phyloP scores from a whole-genome alignment of 148 eudicot genomes.

The Diospyros kaki region DNA sequence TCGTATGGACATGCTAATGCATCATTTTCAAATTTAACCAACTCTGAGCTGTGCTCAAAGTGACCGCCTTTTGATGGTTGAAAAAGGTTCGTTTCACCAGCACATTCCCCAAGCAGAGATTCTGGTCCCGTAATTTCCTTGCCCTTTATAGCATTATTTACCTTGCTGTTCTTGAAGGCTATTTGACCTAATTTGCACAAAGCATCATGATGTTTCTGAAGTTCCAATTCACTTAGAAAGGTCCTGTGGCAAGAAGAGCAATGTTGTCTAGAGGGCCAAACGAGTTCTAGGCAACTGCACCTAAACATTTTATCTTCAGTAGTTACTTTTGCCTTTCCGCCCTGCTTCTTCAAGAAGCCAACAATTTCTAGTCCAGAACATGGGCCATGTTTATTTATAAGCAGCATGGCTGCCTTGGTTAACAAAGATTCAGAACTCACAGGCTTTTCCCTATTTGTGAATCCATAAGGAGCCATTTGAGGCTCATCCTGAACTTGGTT shows the following conservation, averaged over 20 bases:
- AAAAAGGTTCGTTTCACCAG: slow-evolving; percentile 12
- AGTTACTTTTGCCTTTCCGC: slow-evolving; percentile 28
- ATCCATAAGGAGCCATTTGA: slow-evolving; percentile 13
- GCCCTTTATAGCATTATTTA: slow-evolving; percentile 22
- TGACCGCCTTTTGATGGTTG: slow-evolving; percentile 26
- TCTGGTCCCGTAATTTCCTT: slow-evolving; percentile 20
- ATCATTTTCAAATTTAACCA: slow-evolving; percentile 29
- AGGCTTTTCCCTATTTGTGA: slow-evolving; percentile 14
- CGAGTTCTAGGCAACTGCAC: slow-evolving; percentile 64
- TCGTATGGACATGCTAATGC: slow-evolving; percentile 40
- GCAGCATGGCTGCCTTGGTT: slow-evolving; percentile 43
- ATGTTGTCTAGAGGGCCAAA: slow-evolving; percentile 54
- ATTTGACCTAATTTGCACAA: slow-evolving; percentile 29
- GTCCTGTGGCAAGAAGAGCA: slow-evolving; percentile 56
- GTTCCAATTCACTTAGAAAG: slow-evolving; percentile 36
- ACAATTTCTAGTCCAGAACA: slow-evolving; percentile 27
- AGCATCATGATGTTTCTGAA: slow-evolving; percentile 38
- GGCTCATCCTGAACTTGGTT: slow-evolving; percentile 19
- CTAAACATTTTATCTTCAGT: slow-evolving; percentile 38
- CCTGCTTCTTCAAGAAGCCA: slow-evolving; percentile 32
- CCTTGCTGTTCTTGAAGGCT: slow-evolving; percentile 26
- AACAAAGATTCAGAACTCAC: slow-evolving; percentile 16
- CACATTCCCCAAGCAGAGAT: slow-evolving; percentile 8
- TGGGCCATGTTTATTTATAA: slow-evolving; percentile 44
- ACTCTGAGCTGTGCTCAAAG: slow-evolving; percentile 21